Percentiles rank a stretch among this genome's conserved stretches.
Conservation (phyloP, 306 rosid species). For the Glycine tomentella region DNA sequence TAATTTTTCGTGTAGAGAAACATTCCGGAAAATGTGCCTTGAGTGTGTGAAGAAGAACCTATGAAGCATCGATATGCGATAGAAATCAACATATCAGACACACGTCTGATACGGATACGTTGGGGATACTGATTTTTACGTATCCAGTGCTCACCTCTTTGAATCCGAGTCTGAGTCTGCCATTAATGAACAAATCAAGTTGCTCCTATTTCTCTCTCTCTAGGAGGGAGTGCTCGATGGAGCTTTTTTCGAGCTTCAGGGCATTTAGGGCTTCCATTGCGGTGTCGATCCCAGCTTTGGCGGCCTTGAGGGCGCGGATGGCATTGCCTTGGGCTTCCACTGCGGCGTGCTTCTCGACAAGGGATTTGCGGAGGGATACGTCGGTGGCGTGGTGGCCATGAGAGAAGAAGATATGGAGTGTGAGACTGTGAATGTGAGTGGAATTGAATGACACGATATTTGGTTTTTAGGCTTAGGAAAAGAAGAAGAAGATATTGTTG, state of each 20-base stretch:
- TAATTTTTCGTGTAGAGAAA: no score
- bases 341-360: constrained; percentile 66
- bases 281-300: constrained; percentile 64
- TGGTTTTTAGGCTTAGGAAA: not conserved
- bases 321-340: constrained; percentile 71
- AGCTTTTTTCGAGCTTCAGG: constrained; percentile 68
- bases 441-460: constrained; percentile 10
- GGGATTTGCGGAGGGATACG: constrained; percentile 65
- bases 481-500: not conserved
- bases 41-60: no score
- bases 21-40: no score
- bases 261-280: constrained; percentile 69
- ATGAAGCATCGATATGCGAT: no score
- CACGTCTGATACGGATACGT: no score
- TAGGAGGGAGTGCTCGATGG: constrained; percentile 65
- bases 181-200: no score
- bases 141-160: no score
- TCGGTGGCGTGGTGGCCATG: constrained; percentile 55
- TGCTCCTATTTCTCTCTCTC: no score
- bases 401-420: not conserved
- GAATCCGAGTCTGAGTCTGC: no score
- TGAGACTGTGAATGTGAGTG: not conserved
- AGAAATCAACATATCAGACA: no score
- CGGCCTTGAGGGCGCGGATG: constrained; percentile 68
- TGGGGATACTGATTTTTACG: no score